Base-by-base conservation (phyloP, 1,284 basidiomycete genomes). In the Trichosporon inkin region DNA sequence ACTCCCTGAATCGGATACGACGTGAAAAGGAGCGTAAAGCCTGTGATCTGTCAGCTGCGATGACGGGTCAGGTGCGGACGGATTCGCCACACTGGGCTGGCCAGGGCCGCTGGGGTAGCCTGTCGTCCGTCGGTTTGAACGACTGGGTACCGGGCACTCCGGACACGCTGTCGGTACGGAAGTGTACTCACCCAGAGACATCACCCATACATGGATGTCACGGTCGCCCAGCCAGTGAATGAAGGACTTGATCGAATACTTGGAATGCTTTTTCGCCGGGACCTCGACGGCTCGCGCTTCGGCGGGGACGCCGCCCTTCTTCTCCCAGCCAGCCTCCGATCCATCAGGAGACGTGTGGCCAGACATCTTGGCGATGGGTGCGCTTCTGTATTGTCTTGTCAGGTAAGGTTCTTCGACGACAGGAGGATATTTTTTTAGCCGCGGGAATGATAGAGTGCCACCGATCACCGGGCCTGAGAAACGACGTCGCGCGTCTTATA, bases 1-100 rank as follows among this genome's bases (percentile, higher is more conserved):
- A 63, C 58, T 10, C 62, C 62, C 13, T 63, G 62, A 53, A 63
- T 60, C 5, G 62, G 62, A 35, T 63, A 63, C 17, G 62, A 60
- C 0, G 56, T 60, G 54, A 56, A 60, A 10, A 56, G 55, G 4
- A 60, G 58, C 20, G 55, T 39, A 49, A 56, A 56, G 32, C 58
- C 57, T 47, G 16, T 39, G 20, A 47, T 6, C 16, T 17, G 44
- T 49, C 7, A 49, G 44, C 16, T 2, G 3, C 16, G 20, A 55
- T 20, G 4, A 49, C 6, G 16, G 32, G 24, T 14, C 47, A n/a
- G n/a, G n/a, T n/a, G n/a, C n/a, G n/a, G n/a, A n/a, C n/a, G n/a
- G n/a, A n/a, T n/a, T n/a, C n/a, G n/a, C n/a, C n/a, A n/a, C n/a
- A n/a, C n/a, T n/a, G n/a, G n/a, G n/a, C n/a, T n/a, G n/a, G n/a